Base-by-base conservation (phyloP, 2,329 filamentous ascomycete genomes). In the Alternaria brassicae region DNA sequence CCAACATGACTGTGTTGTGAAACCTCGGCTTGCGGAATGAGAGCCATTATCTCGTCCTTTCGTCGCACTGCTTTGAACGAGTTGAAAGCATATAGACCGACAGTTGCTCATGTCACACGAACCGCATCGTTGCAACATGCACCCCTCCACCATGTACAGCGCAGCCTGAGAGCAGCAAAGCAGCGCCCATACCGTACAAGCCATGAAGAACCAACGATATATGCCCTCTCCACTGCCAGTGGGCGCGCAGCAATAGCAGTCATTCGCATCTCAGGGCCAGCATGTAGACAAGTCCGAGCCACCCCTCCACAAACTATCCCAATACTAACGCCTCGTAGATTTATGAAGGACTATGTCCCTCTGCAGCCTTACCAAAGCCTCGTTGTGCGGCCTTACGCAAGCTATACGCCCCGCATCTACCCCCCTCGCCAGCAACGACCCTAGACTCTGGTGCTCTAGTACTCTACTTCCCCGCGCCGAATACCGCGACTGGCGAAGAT, bases 211-310 rank as follows among this genome's bases (percentile, higher is more conserved):
- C 70, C 72, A 15, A 98, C 94, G 1, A 96, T 99, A 53, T 98
- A 96, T 77, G 95, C 95, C 0, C 81, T 98, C 1, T 97, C 94
- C 0, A 96, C 93, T 0, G 92, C 92, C 0, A 83, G 90, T 10
- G 95, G 94, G 1, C 88, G 88, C 73, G 93, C 92, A 41, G 95
- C 93, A 1, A 97, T 99, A 74, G 94, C 94, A 2, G 89, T 98
- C 34, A 88, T 98, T 52, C 88, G 95, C 13, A 84, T 97, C 25
- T 97, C 95, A 4, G 95, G 95, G 0, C 85, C 91, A 27, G 87
- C 88, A 42, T 94, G 91, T 77, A 78, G 86, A 59, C 82, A 88
- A 70, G 89, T 92, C 6, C 41, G 56, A 32, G 30, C 17, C n/a
- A 23, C 13, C 17, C 27, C 30, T 39, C 25, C 19, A 23, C 27